Percentiles rank a stretch among this genome's conserved stretches.
Conservation (phyloP, 2,329 filamentous ascomycete genomes). For the Cladophialophora exuberans region DNA sequence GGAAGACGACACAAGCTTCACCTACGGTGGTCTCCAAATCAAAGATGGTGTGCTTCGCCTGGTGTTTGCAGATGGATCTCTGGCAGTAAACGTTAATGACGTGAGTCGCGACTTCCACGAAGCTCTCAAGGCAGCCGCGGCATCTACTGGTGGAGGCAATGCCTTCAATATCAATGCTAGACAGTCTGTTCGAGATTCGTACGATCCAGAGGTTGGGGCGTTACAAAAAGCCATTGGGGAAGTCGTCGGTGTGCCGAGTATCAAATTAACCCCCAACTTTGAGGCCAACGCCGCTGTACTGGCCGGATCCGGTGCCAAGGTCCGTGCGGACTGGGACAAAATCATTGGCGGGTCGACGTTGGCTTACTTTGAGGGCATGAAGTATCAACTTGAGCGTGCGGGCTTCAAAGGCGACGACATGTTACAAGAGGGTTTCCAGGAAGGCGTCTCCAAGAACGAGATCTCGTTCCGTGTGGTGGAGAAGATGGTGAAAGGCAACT, state of each 20-base stretch:
- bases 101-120: constrained; percentile 46
- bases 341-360: constrained; percentile 47
- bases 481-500: constrained; percentile 45
- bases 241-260: constrained; percentile 37
- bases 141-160: constrained; percentile 20
- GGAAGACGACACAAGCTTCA: constrained; percentile 13
- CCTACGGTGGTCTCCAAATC: constrained; percentile 35
- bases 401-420: constrained; percentile 44
- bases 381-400: constrained; percentile 36
- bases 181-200: constrained; percentile 48
- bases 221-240: constrained; percentile 43
- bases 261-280: constrained; percentile 48
- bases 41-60: constrained; percentile 53
- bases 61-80: constrained; percentile 48
- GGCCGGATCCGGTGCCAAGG: constrained; percentile 35
- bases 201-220: constrained; percentile 48
- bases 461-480: constrained; percentile 55
- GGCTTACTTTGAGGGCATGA: constrained; percentile 35
- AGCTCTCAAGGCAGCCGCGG: constrained; percentile 52
- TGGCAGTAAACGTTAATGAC: constrained; percentile 53
- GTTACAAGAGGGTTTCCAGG: constrained; percentile 49
- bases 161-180: constrained; percentile 51
- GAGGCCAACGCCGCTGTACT: constrained; percentile 50
- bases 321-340: constrained; percentile 49
- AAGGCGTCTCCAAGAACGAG: constrained; percentile 49